A percentile compares a stretch with the other conserved stretches of the same genome.
These are phyloP conservation scores for Simplicillium aogashimaense DNA, from an alignment of 2,329 filamentous ascomycete genomes.

Conservation along the genomic window DNA sequence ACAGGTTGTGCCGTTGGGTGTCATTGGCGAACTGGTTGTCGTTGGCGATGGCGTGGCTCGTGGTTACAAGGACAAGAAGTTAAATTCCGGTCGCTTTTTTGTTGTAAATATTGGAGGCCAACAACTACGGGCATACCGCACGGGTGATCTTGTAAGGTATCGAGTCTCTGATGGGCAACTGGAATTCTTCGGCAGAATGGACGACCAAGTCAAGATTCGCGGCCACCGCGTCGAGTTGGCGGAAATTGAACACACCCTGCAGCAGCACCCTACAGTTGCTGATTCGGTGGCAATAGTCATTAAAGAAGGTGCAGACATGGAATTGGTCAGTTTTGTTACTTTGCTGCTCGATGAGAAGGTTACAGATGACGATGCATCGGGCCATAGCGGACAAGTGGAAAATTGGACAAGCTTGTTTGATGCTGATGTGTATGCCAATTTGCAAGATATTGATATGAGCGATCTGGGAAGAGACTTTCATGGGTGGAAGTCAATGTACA, in stretches of 20 bases:
- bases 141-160: conserved; percentile 15
- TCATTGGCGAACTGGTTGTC: conserved; percentile 15
- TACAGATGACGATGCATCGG: not conserved
- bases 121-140: conserved; percentile 12
- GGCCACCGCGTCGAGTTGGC: conserved; percentile 19
- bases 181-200: conserved; percentile 17
- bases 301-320: conserved; percentile 2
- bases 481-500: conserved; percentile 21
- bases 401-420: conserved; percentile 12
- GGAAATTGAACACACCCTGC: conserved; percentile 15
- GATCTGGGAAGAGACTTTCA: conserved; percentile 16
- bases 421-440: conserved; percentile 6
- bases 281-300: conserved; percentile 11
- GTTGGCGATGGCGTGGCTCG: conserved; percentile 12
- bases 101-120: conserved; percentile 2
- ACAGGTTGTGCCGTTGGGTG: conserved; percentile 10
- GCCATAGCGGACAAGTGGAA: conserved; percentile 7
- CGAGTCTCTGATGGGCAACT: conserved; percentile 12
- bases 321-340: conserved; percentile 5
- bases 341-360: not conserved
- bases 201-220: conserved; percentile 18
- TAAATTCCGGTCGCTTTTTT: conserved; percentile 10
- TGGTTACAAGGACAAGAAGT: conserved; percentile 9
- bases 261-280: conserved; percentile 6
- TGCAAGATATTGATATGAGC: conserved; percentile 6